Conservation (phyloP, 2,329 filamentous ascomycete species). For the Diaporthe aspalathi region DNA sequence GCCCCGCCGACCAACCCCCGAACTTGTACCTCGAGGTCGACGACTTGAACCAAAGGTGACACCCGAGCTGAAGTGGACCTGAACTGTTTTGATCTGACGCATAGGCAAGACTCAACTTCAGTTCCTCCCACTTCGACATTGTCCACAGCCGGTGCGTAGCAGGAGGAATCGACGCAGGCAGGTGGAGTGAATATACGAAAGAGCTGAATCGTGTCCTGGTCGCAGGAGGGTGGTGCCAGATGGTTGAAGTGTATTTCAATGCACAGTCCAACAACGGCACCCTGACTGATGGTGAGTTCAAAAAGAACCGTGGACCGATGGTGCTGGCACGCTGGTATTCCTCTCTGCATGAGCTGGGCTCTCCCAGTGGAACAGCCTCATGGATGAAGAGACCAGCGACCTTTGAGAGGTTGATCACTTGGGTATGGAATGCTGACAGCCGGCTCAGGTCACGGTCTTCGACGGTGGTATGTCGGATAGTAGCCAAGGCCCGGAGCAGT, state of each 20-base stretch:
- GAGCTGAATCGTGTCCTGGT: slow-evolving; percentile 80
- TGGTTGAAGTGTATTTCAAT: slow-evolving; percentile 88
- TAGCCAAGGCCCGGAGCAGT: background rate
- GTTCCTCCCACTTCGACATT: slow-evolving; percentile 75
- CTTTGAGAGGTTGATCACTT: background rate
- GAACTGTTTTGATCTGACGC: slow-evolving; percentile 35
- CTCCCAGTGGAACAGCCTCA: background rate
- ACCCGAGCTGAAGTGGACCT: background rate
- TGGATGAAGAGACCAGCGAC: background rate
- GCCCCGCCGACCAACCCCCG: slow-evolving; percentile 70
- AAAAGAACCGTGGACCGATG: slow-evolving; percentile 69
- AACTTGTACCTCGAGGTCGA: slow-evolving; percentile 80
- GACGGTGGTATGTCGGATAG: slow-evolving; percentile 61
- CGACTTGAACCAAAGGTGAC: slow-evolving; percentile 73
- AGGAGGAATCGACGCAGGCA: slow-evolving; percentile 75
- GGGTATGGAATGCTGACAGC: background rate
- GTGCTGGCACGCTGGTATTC: too few species aligned
- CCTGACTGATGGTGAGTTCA: slow-evolving; percentile 75
- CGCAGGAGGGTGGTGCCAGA: slow-evolving; percentile 85
- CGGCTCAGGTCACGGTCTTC: slow-evolving; percentile 68
- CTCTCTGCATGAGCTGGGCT: background rate
- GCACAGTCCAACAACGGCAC: slow-evolving; percentile 87
- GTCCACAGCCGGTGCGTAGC: slow-evolving; percentile 82
- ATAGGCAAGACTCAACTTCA: slow-evolving; percentile 75
- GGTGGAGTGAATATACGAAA: slow-evolving; percentile 81